Base-by-base conservation (phyloP, 805 yeast genomes). In the Jamesozyma hellenica region DNA sequence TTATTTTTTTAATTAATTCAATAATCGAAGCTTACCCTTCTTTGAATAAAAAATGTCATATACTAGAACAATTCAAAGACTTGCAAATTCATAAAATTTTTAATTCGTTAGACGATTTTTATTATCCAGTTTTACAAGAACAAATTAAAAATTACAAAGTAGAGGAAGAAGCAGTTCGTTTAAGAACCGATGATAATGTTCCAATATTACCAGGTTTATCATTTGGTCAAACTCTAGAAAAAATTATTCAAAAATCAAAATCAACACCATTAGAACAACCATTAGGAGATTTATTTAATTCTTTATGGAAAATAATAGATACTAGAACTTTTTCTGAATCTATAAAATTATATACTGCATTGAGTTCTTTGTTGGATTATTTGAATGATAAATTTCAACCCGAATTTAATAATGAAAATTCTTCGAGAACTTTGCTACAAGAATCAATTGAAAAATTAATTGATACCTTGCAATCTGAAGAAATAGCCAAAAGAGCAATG, bases 401-500 rank as follows among this genome's bases (percentile, higher is more conserved):
- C 14, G 40, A 40, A 23, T 19, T 18, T n/a, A 68, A 68, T 61
- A 58, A 71, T 11, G 63, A 60, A 51, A 61, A 60, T 36, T 30
- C 43, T 38, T 43, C 51, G 14, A 82, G 78, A 35, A 68, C 78
- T n/a, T 76, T 84, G 13, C 69, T 85, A 47, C 83, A 81, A 39
- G 75, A 82, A 35, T 84, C 94, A 1, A 77, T 88, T 28, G 86
- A 83, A 51, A 68, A 77, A 40, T 65, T 90, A 34, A 68, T 76
- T 42, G 78, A 85, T 32, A 71, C 82, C 21, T 68, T 88, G 53
- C 78, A 79, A 48, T 83, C 95, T 0, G 96, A 90, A 56, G 94
- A 85, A 39, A 79, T 80, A 61, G 94, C 94, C 11, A 68, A 77
- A 38, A 70, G 82, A 43, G 94, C 95, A 44, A 70, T 66, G 86